These are phyloP conservation scores for Oenanthe javanica DNA, from an alignment of 140 eudicot genomes.

Conservation along the genomic window DNA sequence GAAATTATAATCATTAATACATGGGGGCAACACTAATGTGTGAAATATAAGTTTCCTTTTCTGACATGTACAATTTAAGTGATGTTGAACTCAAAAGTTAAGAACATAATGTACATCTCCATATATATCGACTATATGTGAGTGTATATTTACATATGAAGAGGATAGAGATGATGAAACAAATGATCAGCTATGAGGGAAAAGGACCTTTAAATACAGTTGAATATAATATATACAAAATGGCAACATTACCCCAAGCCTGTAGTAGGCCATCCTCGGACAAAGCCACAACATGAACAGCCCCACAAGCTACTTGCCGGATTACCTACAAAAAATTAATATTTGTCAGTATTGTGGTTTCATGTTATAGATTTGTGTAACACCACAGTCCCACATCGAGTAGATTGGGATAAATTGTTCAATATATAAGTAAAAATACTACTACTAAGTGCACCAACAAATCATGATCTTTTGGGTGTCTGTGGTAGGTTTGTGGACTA, in stretches of 20 bases:
- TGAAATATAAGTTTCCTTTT: neutral
- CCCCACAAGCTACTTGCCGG: slow-evolving; percentile 93
- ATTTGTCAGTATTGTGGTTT: neutral
- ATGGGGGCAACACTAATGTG: slow-evolving; percentile 3
- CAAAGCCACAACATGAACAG: slow-evolving; percentile 80
- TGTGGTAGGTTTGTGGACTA: too few relatives aligned
- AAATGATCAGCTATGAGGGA: neutral
- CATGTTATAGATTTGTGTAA: slow-evolving; percentile 6
- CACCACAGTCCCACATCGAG: too few relatives aligned
- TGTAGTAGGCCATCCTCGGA: slow-evolving; percentile 94
- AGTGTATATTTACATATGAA: too few relatives aligned
- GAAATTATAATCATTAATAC: slow-evolving; percentile 28
- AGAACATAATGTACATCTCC: neutral
- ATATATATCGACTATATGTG: neutral
- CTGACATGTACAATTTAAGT: neutral
- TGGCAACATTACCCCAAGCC: slow-evolving; percentile 78
- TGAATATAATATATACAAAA: neutral
- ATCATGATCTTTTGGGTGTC: too few relatives aligned
- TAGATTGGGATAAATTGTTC: too few relatives aligned
- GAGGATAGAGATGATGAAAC: neutral
- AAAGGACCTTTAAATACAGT: neutral
- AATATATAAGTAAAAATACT: too few relatives aligned
- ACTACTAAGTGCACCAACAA: too few relatives aligned
- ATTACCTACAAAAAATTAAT: slow-evolving; percentile 39
- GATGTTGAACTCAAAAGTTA: neutral